Evolutionary conservation across 257 asterid species (phyloP), one percentile per base, ranked within the genome.

Genomic region (Cynanchum wilfordii): DNA sequence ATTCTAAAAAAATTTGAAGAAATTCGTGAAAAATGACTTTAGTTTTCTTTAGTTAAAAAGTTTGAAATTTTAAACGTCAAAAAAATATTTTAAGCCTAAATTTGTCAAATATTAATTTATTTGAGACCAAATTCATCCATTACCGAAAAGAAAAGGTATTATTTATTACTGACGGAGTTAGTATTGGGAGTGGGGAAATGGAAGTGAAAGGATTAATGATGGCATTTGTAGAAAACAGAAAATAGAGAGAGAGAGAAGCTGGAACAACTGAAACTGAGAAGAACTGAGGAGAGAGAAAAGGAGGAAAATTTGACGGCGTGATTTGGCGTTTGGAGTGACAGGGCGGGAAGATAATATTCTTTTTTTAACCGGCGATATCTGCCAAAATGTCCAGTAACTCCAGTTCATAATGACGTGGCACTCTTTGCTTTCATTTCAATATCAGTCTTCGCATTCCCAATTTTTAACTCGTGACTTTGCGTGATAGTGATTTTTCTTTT

Each of bases 251-350:
- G 45, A 62, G 10, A 27, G 45, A 15, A 44, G n/a, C n/a, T n/a
- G n/a, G 22, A n/a, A 15, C 24, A 62, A 27, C 24, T 6, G 47
- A 30, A 30, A 29, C 47, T 62, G 25, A 29, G 67, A 60, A 40
- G 9, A 38, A 40, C 56, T 16, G 11, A n/a, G n/a, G n/a, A n/a
- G n/a, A n/a, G 22, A 24, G 11, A 12, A n/a, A 54, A 19, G 27
- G 4, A 9, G 22, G 3, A 22, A 22, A 63, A 20, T 45, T 75
- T 62, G 79, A 75, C 79, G 79, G 79, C 73, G 74, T 67, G 74
- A 68, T 63, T 36, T 67, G 63, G 60, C 33, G 44, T 64, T 17
- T 62, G 16, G 70, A 51, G 16, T 33, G 77, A 58, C 69, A 30
- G n/a, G 54, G 24, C 30, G 49, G 20, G 49, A 68, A 57, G 73